Evolutionary conservation across 2,329 filamentous ascomycete genomes (phyloP), one percentile per base, ranked within the genome.

Genomic region (Cucurbitaria berberidis): DNA sequence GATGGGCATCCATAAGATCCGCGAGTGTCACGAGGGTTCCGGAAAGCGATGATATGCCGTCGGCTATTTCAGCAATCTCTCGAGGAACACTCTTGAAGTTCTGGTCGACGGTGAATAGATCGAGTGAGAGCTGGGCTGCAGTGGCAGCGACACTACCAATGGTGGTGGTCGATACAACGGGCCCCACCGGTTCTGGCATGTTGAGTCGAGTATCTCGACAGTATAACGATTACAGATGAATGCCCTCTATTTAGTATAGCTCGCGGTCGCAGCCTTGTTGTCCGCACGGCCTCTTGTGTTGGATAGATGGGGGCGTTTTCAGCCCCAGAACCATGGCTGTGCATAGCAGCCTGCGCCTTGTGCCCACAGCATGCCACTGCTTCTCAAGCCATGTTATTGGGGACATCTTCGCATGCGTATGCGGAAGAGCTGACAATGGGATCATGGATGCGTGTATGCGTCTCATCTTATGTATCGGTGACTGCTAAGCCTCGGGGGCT

Each of bases 31-130:
- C 41, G 3, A 63, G 34, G 42, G 44, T 55, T 5, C 26, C 21
- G 9, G 58, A 59, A 11, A 63, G 38, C 18, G 21, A 30, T 13
- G 43, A 52, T 7, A 63, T 24, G 30, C 57, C 52, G 11, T 45
- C 27, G 0, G 58, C 60, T 10, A 65, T 62, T 1, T 64, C 59
- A 5, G 50, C 51, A 22, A 67, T 60, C 24, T 67, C 60, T 10
- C 41, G 24, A 1, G 54, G 56, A 2, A 60, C 64, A 47, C 60
- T 50, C 10, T 59, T 60, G 29, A 67, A 16, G 7, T 60, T 57
- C 18, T 60, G 44, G 6, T 54, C 55, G 13, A 66, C 52, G 1
- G 51, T 41, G 29, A 59, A 66, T 2, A 67, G 53, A 15, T 56
- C 52, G 8, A 58, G 47, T 4, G 61, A 64, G 13, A 64, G 54